Percentiles rank a stretch among this genome's conserved stretches.
phyloP scores from a whole-genome alignment of 2,329 filamentous ascomycete genomes.

The Pseudogymnoascus sp. region DNA sequence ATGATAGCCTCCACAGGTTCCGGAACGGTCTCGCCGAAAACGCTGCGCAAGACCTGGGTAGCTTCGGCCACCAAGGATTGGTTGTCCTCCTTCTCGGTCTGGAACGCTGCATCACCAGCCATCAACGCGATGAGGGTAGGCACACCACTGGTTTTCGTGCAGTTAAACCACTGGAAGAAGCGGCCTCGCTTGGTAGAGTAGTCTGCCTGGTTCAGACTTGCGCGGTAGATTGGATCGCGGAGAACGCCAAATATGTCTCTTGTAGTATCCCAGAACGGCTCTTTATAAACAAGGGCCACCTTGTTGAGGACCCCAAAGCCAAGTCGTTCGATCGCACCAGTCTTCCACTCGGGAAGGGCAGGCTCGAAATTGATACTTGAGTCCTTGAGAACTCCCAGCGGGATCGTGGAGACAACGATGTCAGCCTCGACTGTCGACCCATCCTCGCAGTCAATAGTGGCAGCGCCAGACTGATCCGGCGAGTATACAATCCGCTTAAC shows the following conservation, averaged over 20 bases:
- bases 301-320: conserved; percentile 96
- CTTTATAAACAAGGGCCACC: conserved; percentile 80
- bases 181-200: conserved; percentile 76
- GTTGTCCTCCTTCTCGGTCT: conserved; percentile 72
- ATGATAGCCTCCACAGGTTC: conserved; percentile 78
- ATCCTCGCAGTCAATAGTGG: conserved; percentile 67
- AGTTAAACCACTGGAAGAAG: conserved; percentile 98
- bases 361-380: conserved; percentile 78
- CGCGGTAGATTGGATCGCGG: conserved; percentile 60
- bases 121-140: conserved; percentile 87
- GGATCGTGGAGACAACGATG: conserved; percentile 81
- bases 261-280: conserved; percentile 82
- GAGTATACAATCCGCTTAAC: conserved; percentile 68
- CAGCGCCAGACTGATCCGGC: conserved; percentile 40
- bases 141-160: conserved; percentile 78
- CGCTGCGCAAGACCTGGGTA: conserved; percentile 65
- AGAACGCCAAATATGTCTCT: conserved; percentile 92
- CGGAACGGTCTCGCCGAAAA: conserved; percentile 67
- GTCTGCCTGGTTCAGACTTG: conserved; percentile 70
- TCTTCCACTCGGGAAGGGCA: conserved; percentile 80
- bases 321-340: conserved; percentile 69
- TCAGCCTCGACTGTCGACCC: conserved; percentile 76
- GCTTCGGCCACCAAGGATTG: conserved; percentile 73
- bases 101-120: conserved; percentile 88
- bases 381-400: conserved; percentile 86